Base-by-base conservation (phyloP, 202 grass and related monocot species). In the Bolboschoenoplectus hybrid region DNA sequence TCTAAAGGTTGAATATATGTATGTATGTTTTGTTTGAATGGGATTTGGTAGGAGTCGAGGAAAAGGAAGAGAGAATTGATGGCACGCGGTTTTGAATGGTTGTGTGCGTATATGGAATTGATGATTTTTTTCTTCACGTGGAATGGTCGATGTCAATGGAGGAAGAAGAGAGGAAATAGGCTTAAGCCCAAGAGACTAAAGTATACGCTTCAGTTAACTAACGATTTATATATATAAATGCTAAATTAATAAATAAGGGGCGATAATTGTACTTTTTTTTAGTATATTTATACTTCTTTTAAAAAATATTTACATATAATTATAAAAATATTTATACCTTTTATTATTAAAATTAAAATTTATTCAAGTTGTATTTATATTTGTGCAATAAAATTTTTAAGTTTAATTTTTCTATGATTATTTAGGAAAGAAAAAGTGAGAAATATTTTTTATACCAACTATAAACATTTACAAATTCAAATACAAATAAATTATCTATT, bases 31-130 rank as follows among this genome's bases (percentile, higher is more conserved):
- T 87, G 84, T 88, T 82, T 87, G 82, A 92, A 85, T 82, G 52
- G 82, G 84, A 84, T 88, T 70, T 77, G 68, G 56, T 44, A 0
- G 36, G 57, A 16, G 26, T 2, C 6, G 40, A 38, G 47, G 1
- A 80, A 43, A 76, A 75, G 66, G 71, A 71, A 84, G n/a, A 41
- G 56, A 79, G 40, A 70, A 20, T 62, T 84, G 16, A 12, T 45
- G 34, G 58, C 53, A 94, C 92, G 90, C 88, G 90, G 88, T 47
- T 85, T 92, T 94, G 90, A 94, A 94, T 58, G 62, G 82, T 87
- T 60, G 19, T 71, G 67, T 20, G 5, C 17, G 36, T 46, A 50
- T 39, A 70, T 47, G 63, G 82, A 63, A 58, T 85, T 39, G 57
- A 36, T 7, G 7, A 0, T 17, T 87, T 85, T 40, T 20, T 14